Evolutionary conservation across 2,329 filamentous ascomycete species (phyloP).

Genomic region (Fusarium sambucinum): DNA sequence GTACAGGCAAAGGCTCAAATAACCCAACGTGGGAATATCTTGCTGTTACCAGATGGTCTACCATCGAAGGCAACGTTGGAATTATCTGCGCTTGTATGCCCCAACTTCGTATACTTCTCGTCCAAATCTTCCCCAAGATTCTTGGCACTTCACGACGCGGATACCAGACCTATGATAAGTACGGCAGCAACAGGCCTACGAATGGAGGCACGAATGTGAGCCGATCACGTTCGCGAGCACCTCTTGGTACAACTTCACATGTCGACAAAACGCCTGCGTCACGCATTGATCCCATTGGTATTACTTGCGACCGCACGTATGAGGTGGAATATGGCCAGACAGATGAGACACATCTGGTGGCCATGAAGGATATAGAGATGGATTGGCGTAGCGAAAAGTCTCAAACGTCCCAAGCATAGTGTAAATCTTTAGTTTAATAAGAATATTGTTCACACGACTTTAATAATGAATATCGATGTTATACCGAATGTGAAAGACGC

Average conservation of each 20-base stretch:
- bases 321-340: slow-evolving; percentile 52
- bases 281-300: slow-evolving; percentile 43
- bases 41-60: slow-evolving; percentile 52
- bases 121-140: slow-evolving; percentile 55
- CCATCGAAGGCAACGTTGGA: slow-evolving; percentile 55
- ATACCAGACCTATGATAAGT: slow-evolving; percentile 46
- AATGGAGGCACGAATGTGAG: slow-evolving; percentile 20
- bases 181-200: slow-evolving; percentile 23
- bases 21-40: slow-evolving; percentile 55
- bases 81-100: slow-evolving; percentile 58
- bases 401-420: not conserved
- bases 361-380: slow-evolving; percentile 44
- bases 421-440: not conserved
- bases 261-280: slow-evolving; percentile 16
- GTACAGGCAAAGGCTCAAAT: slow-evolving; percentile 32
- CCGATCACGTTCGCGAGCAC: slow-evolving; percentile 14
- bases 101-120: slow-evolving; percentile 52
- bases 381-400: slow-evolving; percentile 36
- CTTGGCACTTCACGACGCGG: slow-evolving; percentile 48
- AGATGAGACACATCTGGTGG: slow-evolving; percentile 52
- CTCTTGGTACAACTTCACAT: slow-evolving; percentile 42
- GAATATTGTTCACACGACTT: not conserved
- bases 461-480: not conserved
- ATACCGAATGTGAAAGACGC: not conserved
- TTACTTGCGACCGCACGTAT: slow-evolving; percentile 53